Evolutionary conservation across 345 rosid species (phyloP).

Genomic region (Psidium friedrichsthalianum): DNA sequence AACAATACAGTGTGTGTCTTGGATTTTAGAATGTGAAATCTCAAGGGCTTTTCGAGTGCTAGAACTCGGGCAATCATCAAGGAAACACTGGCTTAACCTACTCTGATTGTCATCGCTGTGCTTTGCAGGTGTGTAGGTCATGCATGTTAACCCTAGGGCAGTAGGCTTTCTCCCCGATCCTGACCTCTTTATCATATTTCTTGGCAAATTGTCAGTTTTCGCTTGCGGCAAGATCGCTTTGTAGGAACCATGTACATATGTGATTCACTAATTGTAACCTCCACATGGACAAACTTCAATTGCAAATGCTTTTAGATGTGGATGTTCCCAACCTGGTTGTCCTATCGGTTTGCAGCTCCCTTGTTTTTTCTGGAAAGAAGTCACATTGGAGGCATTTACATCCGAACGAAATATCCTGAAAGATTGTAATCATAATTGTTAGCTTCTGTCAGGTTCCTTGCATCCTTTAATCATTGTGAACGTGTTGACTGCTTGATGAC

Average conservation of each 20-base stretch:
- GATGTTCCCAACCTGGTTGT: neutral
- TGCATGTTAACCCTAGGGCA: conserved; percentile 1
- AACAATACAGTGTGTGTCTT: conserved; percentile 76
- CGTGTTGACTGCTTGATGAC: neutral
- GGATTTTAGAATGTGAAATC: conserved; percentile 72
- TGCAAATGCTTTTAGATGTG: neutral
- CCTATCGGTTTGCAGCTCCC: neutral
- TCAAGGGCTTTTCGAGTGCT: neutral
- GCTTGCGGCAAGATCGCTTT: neutral
- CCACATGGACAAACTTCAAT: neutral
- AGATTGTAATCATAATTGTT: neutral
- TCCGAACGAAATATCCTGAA: neutral
- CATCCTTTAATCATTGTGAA: neutral
- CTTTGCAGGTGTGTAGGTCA: neutral
- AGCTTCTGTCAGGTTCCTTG: neutral
- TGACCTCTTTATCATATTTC: neutral
- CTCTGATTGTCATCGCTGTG: neutral
- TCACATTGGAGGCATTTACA: neutral
- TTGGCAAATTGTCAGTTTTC: neutral
- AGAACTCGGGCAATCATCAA: neutral
- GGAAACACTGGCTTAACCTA: neutral
- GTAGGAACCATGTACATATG: neutral
- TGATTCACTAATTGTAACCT: neutral
- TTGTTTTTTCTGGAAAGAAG: neutral
- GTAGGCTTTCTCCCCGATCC: neutral